A percentile compares a stretch with the other conserved stretches of the same genome.
phyloP scores from a whole-genome alignment of 2,329 filamentous ascomycete species.

The Aspergillus hortae region DNA sequence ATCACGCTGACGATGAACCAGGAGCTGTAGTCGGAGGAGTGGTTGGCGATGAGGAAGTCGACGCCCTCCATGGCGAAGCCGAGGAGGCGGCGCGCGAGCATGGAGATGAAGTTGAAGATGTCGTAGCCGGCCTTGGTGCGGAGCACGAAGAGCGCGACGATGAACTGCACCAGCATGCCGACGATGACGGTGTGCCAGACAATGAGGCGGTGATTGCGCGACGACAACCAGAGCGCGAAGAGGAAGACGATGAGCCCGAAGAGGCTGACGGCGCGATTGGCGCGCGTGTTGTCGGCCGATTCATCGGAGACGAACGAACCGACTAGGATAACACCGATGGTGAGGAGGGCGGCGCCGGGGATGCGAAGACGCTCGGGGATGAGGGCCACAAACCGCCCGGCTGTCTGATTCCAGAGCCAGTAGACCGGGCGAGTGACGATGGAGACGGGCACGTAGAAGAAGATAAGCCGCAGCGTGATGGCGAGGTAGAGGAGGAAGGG shows the following conservation, averaged over 20 bases:
- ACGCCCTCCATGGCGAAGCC: slow-evolving; percentile 73
- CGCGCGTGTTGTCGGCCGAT: slow-evolving; percentile 70
- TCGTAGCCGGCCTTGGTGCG: slow-evolving; percentile 77
- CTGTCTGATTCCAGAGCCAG: slow-evolving; percentile 65
- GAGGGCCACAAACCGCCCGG: slow-evolving; percentile 53
- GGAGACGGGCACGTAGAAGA: slow-evolving; percentile 67
- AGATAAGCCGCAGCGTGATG: slow-evolving; percentile 69
- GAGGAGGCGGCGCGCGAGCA: slow-evolving; percentile 68
- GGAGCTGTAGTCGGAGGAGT: slow-evolving; percentile 37
- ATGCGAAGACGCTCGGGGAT: slow-evolving; percentile 66
- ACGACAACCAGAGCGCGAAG: slow-evolving; percentile 64
- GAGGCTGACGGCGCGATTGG: slow-evolving; percentile 74
- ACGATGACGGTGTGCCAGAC: slow-evolving; percentile 77
- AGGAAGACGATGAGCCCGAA: slow-evolving; percentile 75
- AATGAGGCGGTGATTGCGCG: slow-evolving; percentile 60
- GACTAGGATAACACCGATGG: slow-evolving; percentile 70
- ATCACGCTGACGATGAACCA: slow-evolving; percentile 78
- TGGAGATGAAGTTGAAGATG: slow-evolving; percentile 86
- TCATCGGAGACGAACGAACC: slow-evolving; percentile 73
- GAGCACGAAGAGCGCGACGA: slow-evolving; percentile 84
- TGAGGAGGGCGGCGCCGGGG: slow-evolving; percentile 59
- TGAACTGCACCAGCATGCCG: slow-evolving; percentile 83
- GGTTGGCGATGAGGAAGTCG: slow-evolving; percentile 62
- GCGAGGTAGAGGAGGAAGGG: slow-evolving; percentile 78
- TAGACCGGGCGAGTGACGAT: slow-evolving; percentile 65